These are phyloP conservation scores for Xylariaceae sp. DNA, from an alignment of 2,329 filamentous ascomycete genomes.

Conservation along the genomic window DNA sequence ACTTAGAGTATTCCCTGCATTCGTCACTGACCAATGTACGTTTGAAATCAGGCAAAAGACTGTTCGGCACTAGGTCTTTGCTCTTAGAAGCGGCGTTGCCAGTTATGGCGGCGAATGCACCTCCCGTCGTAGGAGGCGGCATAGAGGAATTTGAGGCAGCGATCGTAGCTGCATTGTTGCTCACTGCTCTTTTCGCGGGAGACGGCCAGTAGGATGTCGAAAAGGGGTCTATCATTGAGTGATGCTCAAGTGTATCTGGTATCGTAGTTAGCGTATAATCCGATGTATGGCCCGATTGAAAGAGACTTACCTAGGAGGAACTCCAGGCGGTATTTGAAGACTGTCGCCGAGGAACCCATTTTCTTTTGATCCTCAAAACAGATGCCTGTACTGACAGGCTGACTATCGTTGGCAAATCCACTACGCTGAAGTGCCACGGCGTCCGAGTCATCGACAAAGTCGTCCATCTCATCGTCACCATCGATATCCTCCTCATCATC, in stretches of 20 bases:
- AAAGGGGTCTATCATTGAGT: conserved; percentile 71
- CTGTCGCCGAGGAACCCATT: conserved; percentile 42
- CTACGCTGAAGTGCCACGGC: conserved; percentile 40
- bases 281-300: conserved; percentile 12
- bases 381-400: conserved; percentile 74
- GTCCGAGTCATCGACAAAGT: conserved; percentile 84
- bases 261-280: background rate
- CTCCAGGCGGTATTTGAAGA: conserved; percentile 66
- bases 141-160: conserved; percentile 12
- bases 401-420: conserved; percentile 56
- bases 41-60: conserved; percentile 64
- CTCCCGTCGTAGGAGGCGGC: conserved; percentile 14
- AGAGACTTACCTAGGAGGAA: conserved; percentile 61
- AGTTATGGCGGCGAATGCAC: conserved; percentile 4
- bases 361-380: conserved; percentile 69
- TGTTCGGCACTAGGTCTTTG: conserved; percentile 47
- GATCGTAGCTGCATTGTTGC: conserved; percentile 1
- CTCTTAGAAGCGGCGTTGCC: conserved; percentile 9
- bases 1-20: conserved; percentile 56
- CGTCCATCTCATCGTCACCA: conserved; percentile 79
- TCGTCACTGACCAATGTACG: conserved; percentile 64
- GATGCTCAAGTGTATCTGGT: conserved; percentile 45
- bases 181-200: conserved; percentile 33
- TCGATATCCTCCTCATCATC: conserved; percentile 66
- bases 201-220: conserved; percentile 71